Percentiles rank a stretch among this genome's conserved stretches.
phyloP scores from a whole-genome alignment of 805 yeast species.

The Ogataea neopini region DNA sequence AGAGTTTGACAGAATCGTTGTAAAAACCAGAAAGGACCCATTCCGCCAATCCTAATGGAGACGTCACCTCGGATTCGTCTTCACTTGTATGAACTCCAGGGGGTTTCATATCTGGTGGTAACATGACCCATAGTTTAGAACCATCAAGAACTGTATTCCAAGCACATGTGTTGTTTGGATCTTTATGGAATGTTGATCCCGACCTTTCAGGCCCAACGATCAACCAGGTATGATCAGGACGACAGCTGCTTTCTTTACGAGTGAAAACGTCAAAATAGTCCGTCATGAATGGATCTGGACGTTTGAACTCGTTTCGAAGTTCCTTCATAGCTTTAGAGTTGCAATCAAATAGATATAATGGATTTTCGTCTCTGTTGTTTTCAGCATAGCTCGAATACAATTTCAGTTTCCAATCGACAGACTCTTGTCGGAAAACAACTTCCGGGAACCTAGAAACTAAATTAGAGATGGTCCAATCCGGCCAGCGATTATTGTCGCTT shows the following conservation, averaged over 20 bases:
- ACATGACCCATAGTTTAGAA: slow-evolving; percentile 82
- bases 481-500: slow-evolving; percentile 47
- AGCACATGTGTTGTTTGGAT: slow-evolving; percentile 87
- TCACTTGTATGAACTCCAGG: slow-evolving; percentile 83
- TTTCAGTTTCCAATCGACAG: slow-evolving; percentile 73
- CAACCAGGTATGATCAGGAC: slow-evolving; percentile 94
- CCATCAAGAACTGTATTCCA: slow-evolving; percentile 85
- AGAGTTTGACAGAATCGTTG: slow-evolving; percentile 60
- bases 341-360: slow-evolving; percentile 85
- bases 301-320: slow-evolving; percentile 51
- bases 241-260: slow-evolving; percentile 40
- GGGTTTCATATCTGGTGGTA: slow-evolving; percentile 73
- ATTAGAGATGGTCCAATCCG: slow-evolving; percentile 56
- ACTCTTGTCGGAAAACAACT: slow-evolving; percentile 77
- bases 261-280: slow-evolving; percentile 59
- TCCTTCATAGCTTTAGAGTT: slow-evolving; percentile 64
- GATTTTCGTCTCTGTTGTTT: slow-evolving; percentile 74
- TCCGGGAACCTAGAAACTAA: slow-evolving; percentile 56
- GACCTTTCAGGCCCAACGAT: slow-evolving; percentile 80
- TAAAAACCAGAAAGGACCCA: slow-evolving; percentile 86
- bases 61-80: slow-evolving; percentile 83
- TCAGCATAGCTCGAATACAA: slow-evolving; percentile 62
- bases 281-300: slow-evolving; percentile 54
- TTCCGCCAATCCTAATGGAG: slow-evolving; percentile 91
- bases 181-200: slow-evolving; percentile 92